Evolutionary conservation across 371 early-diverging fungal genomes (phyloP).

Genomic region (Mucor plumbeus): DNA sequence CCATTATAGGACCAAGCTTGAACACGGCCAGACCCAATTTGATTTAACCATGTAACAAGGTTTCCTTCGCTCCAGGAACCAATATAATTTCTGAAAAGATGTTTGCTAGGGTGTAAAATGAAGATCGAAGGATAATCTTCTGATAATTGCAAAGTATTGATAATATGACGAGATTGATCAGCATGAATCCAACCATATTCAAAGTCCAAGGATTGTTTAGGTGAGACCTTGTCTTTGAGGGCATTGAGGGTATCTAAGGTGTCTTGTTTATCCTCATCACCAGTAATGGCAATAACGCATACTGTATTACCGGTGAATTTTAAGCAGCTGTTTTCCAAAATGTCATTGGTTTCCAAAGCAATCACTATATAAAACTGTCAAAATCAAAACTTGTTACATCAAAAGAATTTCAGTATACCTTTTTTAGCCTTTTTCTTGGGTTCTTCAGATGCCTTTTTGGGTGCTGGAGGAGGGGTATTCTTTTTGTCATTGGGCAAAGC

Average conservation of each 20-base stretch:
- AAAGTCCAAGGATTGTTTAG: slow-evolving; percentile 33
- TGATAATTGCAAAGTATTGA: slow-evolving; percentile 66
- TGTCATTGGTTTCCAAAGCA: slow-evolving; percentile 23
- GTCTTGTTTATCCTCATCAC: slow-evolving; percentile 62
- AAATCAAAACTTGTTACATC: not conserved
- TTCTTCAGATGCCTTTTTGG: slow-evolving; percentile 12
- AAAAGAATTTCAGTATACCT: slow-evolving; percentile 12
- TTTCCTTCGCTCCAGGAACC: slow-evolving; percentile 73
- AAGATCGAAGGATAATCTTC: slow-evolving; percentile 75
- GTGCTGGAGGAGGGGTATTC: slow-evolving; percentile 23
- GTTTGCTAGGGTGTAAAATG: slow-evolving; percentile 67
- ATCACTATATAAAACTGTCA: slow-evolving; percentile 15
- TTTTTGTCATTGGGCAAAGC: slow-evolving; percentile 41
- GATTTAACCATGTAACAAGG: slow-evolving; percentile 61
- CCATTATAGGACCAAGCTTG: slow-evolving; percentile 52
- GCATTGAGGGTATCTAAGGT: slow-evolving; percentile 58
- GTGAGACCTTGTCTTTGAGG: slow-evolving; percentile 52
- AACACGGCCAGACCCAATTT: slow-evolving; percentile 43
- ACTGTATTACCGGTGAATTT: slow-evolving; percentile 21
- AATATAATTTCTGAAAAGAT: slow-evolving; percentile 69
- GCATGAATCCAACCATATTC: slow-evolving; percentile 75
- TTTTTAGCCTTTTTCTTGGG: slow-evolving; percentile 15
- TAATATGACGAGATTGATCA: slow-evolving; percentile 56
- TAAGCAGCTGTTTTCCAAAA: slow-evolving; percentile 16
- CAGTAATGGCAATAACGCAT: slow-evolving; percentile 68